A percentile compares a stretch with the other conserved stretches of the same genome.
Evolutionary conservation across 1,284 basidiomycete species (phyloP).

Genomic region (Ustilago esculenta): DNA sequence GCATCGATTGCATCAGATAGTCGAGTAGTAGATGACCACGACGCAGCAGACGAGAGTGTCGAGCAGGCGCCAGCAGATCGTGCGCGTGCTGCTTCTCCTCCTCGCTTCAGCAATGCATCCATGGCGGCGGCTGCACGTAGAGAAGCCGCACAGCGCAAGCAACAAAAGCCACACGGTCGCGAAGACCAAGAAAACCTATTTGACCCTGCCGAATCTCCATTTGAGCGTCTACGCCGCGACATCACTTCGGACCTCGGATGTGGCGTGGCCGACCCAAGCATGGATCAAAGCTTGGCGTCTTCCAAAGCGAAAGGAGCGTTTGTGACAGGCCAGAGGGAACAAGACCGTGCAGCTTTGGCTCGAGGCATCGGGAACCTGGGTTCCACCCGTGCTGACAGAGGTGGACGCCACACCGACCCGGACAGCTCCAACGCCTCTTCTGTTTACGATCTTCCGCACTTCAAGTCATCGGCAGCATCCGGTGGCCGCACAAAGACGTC

Average conservation of each 20-base stretch:
- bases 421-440: conserved; percentile 38
- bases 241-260: conserved; percentile 36
- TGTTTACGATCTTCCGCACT: conserved; percentile 30
- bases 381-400: conserved; percentile 11
- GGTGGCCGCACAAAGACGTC: conserved; percentile 41
- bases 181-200: conserved; percentile 39
- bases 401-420: conserved; percentile 16
- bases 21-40: conserved; percentile 6
- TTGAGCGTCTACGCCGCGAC: conserved; percentile 72
- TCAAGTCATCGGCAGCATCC: conserved; percentile 17
- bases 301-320: conserved; percentile 10
- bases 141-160: conserved; percentile 67
- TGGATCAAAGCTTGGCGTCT: conserved; percentile 27
- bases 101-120: conserved; percentile 64
- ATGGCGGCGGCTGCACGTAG: conserved; percentile 74
- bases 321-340: conserved; percentile 12
- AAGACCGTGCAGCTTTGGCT: conserved; percentile 36
- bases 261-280: conserved; percentile 14
- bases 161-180: conserved; percentile 23
- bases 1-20: conserved; percentile 21
- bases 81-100: conserved; percentile 74
- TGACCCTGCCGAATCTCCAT: conserved; percentile 75
- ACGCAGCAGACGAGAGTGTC: conserved; percentile 37
- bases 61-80: conserved; percentile 67
- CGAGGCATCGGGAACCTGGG: conserved; percentile 35